phyloP scores from a whole-genome alignment of 1,284 basidiomycete genomes.

The Trichosporon sp. region DNA sequence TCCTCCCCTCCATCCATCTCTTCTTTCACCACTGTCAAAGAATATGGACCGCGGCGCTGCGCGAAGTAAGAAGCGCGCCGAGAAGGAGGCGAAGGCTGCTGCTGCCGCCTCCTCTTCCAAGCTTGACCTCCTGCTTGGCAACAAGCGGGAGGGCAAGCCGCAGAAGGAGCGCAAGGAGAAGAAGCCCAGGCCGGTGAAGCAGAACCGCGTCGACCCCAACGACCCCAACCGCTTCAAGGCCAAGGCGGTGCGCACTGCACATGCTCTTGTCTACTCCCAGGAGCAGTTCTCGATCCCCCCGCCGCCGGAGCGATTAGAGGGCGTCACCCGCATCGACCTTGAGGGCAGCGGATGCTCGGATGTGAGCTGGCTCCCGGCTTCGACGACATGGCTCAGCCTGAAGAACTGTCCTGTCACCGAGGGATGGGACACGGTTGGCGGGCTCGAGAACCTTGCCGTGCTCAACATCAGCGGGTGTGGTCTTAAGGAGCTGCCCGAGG shows the following conservation, averaged over 20 bases:
- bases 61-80: conserved; percentile 42
- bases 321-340: conserved; percentile 48
- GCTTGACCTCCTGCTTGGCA: conserved; percentile 16
- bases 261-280: conserved; percentile 45
- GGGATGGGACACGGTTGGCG: conserved; percentile 49
- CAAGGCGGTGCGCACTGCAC: conserved; percentile 49
- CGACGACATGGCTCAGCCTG: conserved; percentile 50
- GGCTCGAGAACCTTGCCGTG: conserved; percentile 43
- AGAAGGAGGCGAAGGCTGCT: conserved; percentile 19
- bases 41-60: conserved; percentile 54
- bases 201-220: conserved; percentile 20
- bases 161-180: conserved; percentile 19
- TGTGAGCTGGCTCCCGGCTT: conserved; percentile 43
- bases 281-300: conserved; percentile 45
- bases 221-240: conserved; percentile 47
- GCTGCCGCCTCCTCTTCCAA: conserved; percentile 15
- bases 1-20: not conserved
- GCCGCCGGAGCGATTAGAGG: conserved; percentile 35
- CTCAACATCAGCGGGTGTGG: conserved; percentile 50
- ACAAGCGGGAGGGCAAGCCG: conserved; percentile 15
- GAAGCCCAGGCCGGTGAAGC: conserved; percentile 23
- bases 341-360: conserved; percentile 44
- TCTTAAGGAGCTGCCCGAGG: conserved; percentile 37
- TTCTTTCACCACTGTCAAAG: not conserved
- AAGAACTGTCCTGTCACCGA: conserved; percentile 43